Percentiles rank a stretch among this genome's conserved stretches.
phyloP scores from a whole-genome alignment of 352 stramenopile genomes.

The Halophytophthora batemanensis region DNA sequence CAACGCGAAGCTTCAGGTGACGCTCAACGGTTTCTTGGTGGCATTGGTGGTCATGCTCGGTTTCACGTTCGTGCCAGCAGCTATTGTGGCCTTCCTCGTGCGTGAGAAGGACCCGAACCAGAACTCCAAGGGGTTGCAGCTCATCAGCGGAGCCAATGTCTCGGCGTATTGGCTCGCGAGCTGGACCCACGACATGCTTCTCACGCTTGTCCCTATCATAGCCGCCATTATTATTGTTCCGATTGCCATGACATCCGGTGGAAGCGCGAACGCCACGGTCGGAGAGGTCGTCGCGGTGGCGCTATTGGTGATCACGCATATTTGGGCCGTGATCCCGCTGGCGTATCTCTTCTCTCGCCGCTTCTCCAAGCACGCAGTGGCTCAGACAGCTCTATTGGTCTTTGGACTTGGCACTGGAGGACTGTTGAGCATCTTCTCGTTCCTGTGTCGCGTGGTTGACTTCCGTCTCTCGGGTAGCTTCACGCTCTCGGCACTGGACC shows the following conservation, averaged over 20 bases:
- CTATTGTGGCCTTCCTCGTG: conserved; percentile 44
- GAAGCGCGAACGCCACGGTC: not conserved
- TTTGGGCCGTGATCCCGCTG: conserved; percentile 25
- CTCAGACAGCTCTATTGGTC: conserved; percentile 35
- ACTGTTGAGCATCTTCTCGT: conserved; percentile 37
- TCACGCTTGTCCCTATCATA: conserved; percentile 28
- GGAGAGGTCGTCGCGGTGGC: conserved; percentile 11
- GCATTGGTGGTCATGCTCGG: conserved; percentile 37
- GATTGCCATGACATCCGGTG: conserved; percentile 17
- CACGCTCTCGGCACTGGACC: conserved; percentile 24
- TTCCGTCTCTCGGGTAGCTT: conserved; percentile 14
- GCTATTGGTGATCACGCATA: conserved; percentile 18
- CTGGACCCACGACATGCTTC: conserved; percentile 35
- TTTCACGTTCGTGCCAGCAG: conserved; percentile 45
- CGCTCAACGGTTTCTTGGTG: conserved; percentile 42
- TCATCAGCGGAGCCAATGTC: conserved; percentile 37
- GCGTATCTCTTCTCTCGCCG: conserved; percentile 36
- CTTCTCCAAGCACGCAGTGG: conserved; percentile 34
- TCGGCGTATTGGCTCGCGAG: conserved; percentile 41
- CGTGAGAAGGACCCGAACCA: conserved; percentile 45
- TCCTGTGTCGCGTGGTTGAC: conserved; percentile 34
- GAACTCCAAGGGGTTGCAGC: conserved; percentile 48
- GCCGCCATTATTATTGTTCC: conserved; percentile 25
- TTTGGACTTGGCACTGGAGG: conserved; percentile 27
- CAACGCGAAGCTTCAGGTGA: conserved; percentile 40